Evolutionary conservation across 1,284 basidiomycete genomes (phyloP), one percentile per base, ranked within the genome.

Genomic region (Thecaphora thlaspeos): DNA sequence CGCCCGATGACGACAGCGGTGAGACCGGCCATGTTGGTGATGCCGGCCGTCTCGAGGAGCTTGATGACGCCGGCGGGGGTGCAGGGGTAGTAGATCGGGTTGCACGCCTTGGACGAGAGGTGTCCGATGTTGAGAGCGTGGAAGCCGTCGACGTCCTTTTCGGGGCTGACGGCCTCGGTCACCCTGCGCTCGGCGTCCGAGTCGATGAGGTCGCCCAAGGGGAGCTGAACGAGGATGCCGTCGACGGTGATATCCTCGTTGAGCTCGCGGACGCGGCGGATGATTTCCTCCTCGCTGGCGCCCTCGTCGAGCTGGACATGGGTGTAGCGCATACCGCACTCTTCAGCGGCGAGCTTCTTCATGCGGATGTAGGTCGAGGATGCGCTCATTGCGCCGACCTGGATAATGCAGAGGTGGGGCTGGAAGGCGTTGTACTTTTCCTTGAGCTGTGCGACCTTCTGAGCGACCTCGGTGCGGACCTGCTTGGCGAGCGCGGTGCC

Each of bases 141-240:
- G 83, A 99, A 99, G 87, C 94, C 95, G 80, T 99, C 95, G 55
- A 98, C 89, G 73, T 99, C 95, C 82, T 99, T 99, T 77, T 87
- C 84, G 15, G 92, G 91, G 61, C 86, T 88, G 67, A 99, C 86
- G n/a, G 90, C 87, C 80, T 97, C 94, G 38, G 93, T 95, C 49
- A 99, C 88, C 24, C 84, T 83, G 60, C 93, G 87, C 80, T 97
- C 94, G 28, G 87, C 91, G 26, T 90, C 89, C 18, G 88, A 80
- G 46, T 84, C 84, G 57, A 97, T 86, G 68, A 94, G 89, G 41
- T 88, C 84, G 17, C 89, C 89, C 3, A 99, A 86, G 39, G 95
- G 95, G n/a, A 99, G 86, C 80, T 99, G 95, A 10, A 99, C 94
- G 46, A 99, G 84, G 49, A 99, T 87, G 45, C 94, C 95, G 71